A percentile compares a stretch with the other conserved stretches of the same genome.
phyloP scores from a whole-genome alignment of 371 early-diverging fungal species.

The Chytridium lagenaria region DNA sequence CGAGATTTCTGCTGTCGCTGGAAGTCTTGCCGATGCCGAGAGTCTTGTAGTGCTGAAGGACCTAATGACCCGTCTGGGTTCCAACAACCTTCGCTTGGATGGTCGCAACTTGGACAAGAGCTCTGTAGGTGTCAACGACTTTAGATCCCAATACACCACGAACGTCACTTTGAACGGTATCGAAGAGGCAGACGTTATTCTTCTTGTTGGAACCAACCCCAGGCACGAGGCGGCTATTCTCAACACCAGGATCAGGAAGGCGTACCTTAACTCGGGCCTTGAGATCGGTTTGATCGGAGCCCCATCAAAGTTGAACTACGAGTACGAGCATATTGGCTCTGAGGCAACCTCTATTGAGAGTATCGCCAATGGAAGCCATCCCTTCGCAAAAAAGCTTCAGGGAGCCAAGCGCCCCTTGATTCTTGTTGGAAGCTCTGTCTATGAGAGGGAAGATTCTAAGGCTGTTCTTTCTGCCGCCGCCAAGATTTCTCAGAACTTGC shows the following conservation, averaged over 20 bases:
- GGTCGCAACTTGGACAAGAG: conserved; percentile 53
- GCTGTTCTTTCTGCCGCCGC: conserved; percentile 73
- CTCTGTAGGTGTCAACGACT: conserved; percentile 70
- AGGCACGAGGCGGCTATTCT: conserved; percentile 95
- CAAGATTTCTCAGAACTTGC: conserved; percentile 60
- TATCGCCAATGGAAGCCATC: conserved; percentile 72
- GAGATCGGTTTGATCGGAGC: conserved; percentile 86
- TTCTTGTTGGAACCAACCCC: conserved; percentile 94
- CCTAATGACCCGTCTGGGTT: conserved; percentile 84
- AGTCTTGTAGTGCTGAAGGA: conserved; percentile 86
- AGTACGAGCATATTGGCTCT: conserved; percentile 83
- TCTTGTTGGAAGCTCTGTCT: conserved; percentile 83
- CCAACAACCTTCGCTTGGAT: conserved; percentile 85
- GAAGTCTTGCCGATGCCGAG: conserved; percentile 91
- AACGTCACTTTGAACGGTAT: conserved; percentile 86
- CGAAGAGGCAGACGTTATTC: conserved; percentile 91
- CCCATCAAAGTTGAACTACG: conserved; percentile 82
- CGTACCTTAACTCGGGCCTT: conserved; percentile 81
- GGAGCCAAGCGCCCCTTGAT: conserved; percentile 92
- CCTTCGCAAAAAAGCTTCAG: conserved; percentile 77
- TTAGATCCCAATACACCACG: conserved; percentile 89
- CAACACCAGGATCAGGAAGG: conserved; percentile 94
- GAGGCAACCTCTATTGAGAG: conserved; percentile 72
- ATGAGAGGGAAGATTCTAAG: conserved; percentile 76
- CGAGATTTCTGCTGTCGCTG: conserved; percentile 87